These are phyloP conservation scores for Apiospora pterosperma DNA, from an alignment of 2,329 filamentous ascomycete genomes.

Conservation along the genomic window DNA sequence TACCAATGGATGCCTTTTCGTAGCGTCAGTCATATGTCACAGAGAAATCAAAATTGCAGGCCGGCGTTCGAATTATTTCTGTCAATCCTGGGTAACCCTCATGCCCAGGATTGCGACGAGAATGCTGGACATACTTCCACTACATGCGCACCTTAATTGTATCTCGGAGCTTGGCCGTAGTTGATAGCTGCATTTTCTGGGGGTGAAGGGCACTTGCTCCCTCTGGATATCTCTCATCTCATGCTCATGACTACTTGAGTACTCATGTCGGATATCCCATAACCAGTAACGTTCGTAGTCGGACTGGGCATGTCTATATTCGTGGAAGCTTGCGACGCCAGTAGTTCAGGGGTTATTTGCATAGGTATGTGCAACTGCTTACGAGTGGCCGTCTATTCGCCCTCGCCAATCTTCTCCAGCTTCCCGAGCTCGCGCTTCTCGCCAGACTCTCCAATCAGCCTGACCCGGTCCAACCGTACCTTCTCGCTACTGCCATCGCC, in stretches of 20 bases:
- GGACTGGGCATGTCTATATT: background rate
- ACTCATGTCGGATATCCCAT: background rate
- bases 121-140: conserved; percentile 51
- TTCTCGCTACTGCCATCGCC: conserved; percentile 82
- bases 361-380: background rate
- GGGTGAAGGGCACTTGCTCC: background rate
- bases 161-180: background rate
- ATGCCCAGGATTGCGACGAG: conserved; percentile 31
- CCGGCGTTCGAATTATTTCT: conserved; percentile 19
- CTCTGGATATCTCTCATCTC: background rate
- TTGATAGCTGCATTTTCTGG: no score
- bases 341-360: background rate
- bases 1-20: conserved; percentile 48
- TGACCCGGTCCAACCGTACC: conserved; percentile 75
- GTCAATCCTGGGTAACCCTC: conserved; percentile 21
- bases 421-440: conserved; percentile 93
- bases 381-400: background rate
- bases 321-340: background rate
- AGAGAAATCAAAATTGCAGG: conserved; percentile 67
- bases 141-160: background rate
- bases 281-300: background rate
- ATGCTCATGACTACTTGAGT: background rate
- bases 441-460: conserved; percentile 82
- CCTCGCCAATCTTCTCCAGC: conserved; percentile 89
- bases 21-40: conserved; percentile 74